Evolutionary conservation across 257 asterid genomes (phyloP), one percentile per base, ranked within the genome.

Genomic region (Solanum virginianum): DNA sequence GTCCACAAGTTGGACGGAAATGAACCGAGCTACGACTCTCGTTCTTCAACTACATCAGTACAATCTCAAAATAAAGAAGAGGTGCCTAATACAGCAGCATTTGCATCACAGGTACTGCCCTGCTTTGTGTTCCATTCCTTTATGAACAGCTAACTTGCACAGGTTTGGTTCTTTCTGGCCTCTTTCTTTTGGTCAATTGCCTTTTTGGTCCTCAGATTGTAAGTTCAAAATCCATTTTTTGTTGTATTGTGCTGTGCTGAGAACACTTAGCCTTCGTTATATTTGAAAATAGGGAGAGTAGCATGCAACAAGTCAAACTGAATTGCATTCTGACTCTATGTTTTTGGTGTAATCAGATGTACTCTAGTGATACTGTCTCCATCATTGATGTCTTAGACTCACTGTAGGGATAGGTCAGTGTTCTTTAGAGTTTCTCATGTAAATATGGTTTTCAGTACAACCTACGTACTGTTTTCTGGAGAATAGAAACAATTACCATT

Each of bases 71-170:
- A 88, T 89, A 83, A 79, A 39, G 93, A 88, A 60, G 93, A 88
- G 62, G 66, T 71, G 26, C 88, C 93, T 32, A 41, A 81, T 56
- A 84, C 85, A 68, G 84, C 90, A 74, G 84, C 90, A 74, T 72
- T 65, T 74, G 83, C 87, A 41, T 66, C 89, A 10, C 93, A 94
- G 98, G 98, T 96, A 88, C 53, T 81, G 51, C 32, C 47, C 83
- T 81, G 71, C 4, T 66, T 80, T 60, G 54, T 74, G 47, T 49
- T 26, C 72, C 72, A 24, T 74, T 49, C 79, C 65, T 85, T 84
- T 26, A 69, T 4, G 22, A 16, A 51, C 54, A 63, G 49, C 84
- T 83, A 55, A 39, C 66, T n/a, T 51, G 36, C 71, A 20, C 32
- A 18, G 45, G 24, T 54, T 80, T 66, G 77, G n/a, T 59, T 69